Base-by-base conservation (phyloP, 2,329 filamentous ascomycete species). In the Mycosphaerella sp. region DNA sequence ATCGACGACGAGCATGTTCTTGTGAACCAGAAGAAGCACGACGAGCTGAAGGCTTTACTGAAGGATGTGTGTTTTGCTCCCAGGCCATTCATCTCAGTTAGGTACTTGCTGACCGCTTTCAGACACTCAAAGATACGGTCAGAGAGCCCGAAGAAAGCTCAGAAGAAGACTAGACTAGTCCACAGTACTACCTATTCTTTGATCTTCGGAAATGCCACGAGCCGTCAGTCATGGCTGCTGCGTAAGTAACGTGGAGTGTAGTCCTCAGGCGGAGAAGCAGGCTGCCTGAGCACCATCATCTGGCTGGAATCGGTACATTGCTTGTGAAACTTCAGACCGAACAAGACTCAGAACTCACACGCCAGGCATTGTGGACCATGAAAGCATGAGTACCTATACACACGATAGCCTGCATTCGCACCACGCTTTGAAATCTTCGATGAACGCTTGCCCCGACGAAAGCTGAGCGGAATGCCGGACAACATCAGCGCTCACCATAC, bases 1-100 rank as follows among this genome's bases (percentile, higher is more conserved):
- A 79, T 91, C 1, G 87, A 91, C 71, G 87, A 91, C 56, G 80
- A 86, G 67, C 84, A 85, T 54, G 76, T 89, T 1, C 76, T 92
- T 2, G 80, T 91, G 53, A 89, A 89, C 70, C 84, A 85, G 64
- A 83, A 81, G 60, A 89, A 87, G 79, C 74, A 89, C 48, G 74
- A 77, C 1, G 71, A 80, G 55, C 75, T 92, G 60, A 89, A 91
- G 73, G 69, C 74, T 51, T 80, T 79, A 63, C 76, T 92, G 9
- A 85, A 89, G 56, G 79, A 84, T 48, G 87, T 87, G 68, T 58
- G 70, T 56, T 10, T 21, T 10, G 2, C 32, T 6, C 3, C 11
- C 14, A 9, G 3, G 6, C 9, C 34, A 36, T 9, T 11, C 48
- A 4, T 8, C 23, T 54, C n/a, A 11, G 38, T n/a, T 17, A 17